Percentiles rank a stretch among this genome's conserved stretches.
Evolutionary conservation across 2,329 filamentous ascomycete species (phyloP).

Genomic region (Spiromastix sp.): DNA sequence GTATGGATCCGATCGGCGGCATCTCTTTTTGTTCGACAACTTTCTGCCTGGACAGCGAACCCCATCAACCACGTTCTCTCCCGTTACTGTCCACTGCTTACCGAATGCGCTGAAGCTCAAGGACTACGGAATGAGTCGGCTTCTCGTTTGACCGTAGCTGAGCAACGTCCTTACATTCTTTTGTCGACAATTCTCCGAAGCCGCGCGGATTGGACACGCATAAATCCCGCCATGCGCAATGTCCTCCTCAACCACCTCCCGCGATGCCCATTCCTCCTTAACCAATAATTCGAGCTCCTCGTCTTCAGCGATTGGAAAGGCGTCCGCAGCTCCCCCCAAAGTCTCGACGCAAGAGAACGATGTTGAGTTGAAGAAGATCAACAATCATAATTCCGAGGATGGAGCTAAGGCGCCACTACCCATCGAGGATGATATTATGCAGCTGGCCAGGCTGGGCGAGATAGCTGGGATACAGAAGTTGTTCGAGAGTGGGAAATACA

Average conservation of each 20-base stretch:
- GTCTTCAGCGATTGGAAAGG: slow-evolving; percentile 21
- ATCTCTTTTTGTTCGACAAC: too few relatives aligned
- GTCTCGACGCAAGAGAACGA: slow-evolving; percentile 18
- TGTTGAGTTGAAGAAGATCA: slow-evolving; percentile 31
- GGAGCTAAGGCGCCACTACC: slow-evolving; percentile 26
- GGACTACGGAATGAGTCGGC: too few relatives aligned
- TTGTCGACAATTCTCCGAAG: too few relatives aligned
- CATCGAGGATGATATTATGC: slow-evolving; percentile 79
- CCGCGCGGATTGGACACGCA: too few relatives aligned
- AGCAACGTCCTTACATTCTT: too few relatives aligned
- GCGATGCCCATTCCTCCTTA: slow-evolving; percentile 8
- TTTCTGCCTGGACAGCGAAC: too few relatives aligned
- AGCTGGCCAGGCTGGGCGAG: slow-evolving; percentile 81
- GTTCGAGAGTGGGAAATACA: slow-evolving; percentile 71
- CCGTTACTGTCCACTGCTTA: too few relatives aligned
- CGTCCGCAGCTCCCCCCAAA: slow-evolving; percentile 22
- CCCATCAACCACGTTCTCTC: too few relatives aligned
- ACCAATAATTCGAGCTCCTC: slow-evolving; percentile 17
- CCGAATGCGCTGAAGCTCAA: too few relatives aligned
- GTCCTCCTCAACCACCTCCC: slow-evolving; percentile 18
- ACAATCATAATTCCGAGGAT: slow-evolving; percentile 16
- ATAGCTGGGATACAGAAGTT: slow-evolving; percentile 78
- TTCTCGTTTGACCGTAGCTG: too few relatives aligned
- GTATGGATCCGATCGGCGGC: too few relatives aligned
- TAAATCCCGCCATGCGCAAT: slow-evolving; percentile 12